Percentiles rank a stretch among this genome's conserved stretches.
Conservation (phyloP, 2,329 filamentous ascomycete genomes). For the Fusarium sp. region DNA sequence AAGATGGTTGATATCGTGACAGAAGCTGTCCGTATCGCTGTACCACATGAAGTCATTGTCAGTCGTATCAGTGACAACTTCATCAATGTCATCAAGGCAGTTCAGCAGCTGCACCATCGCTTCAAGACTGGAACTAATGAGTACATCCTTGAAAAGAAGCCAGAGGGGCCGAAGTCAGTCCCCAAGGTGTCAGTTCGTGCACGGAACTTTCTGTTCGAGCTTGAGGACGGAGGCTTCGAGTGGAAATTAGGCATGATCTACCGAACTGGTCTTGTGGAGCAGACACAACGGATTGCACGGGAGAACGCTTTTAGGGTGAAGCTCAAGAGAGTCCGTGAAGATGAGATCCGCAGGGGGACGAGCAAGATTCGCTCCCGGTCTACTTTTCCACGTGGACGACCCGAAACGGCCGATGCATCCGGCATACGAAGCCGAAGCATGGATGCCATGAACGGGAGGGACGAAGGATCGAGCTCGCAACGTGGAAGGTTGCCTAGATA, state of each 20-base stretch:
- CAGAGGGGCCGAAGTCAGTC: slow-evolving; percentile 88
- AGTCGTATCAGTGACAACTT: slow-evolving; percentile 95
- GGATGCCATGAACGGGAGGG: slow-evolving; percentile 58
- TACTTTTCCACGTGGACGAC: slow-evolving; percentile 58
- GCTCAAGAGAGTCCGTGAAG: slow-evolving; percentile 84
- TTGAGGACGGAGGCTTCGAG: slow-evolving; percentile 97
- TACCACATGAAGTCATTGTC: slow-evolving; percentile 92
- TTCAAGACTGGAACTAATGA: slow-evolving; percentile 91
- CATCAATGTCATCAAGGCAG: slow-evolving; percentile 88
- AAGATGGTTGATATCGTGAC: slow-evolving; percentile 87
- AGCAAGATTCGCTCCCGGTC: slow-evolving; percentile 71
- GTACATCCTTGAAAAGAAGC: slow-evolving; percentile 87
- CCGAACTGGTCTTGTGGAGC: slow-evolving; percentile 88
- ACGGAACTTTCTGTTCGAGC: slow-evolving; percentile 87
- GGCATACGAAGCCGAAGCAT: slow-evolving; percentile 71
- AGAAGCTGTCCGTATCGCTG: slow-evolving; percentile 88
- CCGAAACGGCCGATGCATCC: slow-evolving; percentile 50
- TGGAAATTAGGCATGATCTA: slow-evolving; percentile 98
- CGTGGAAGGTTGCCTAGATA: slow-evolving; percentile 74
- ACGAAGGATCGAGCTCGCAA: slow-evolving; percentile 51
- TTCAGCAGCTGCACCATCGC: slow-evolving; percentile 91
- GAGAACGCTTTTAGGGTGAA: slow-evolving; percentile 94
- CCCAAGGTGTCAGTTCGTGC: slow-evolving; percentile 89
- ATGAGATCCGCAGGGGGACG: slow-evolving; percentile 71
- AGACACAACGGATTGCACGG: slow-evolving; percentile 89